Conservation (phyloP, 164 flowering plant genomes). For the Magnolia sinica region DNA sequence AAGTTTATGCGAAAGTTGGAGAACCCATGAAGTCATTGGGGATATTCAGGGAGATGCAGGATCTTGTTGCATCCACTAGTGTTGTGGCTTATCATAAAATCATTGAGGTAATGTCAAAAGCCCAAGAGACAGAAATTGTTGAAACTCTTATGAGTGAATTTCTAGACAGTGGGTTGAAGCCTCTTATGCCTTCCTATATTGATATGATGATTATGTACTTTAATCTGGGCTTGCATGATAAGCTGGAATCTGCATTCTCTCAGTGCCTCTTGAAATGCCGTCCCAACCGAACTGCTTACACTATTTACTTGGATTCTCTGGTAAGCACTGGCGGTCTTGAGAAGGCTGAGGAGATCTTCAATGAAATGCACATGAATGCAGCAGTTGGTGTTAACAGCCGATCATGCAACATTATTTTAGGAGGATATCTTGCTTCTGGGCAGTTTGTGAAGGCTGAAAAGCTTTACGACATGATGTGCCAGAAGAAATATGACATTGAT, state of each 20-base stretch:
- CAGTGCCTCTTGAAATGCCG: conserved; percentile 56
- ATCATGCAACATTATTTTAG: conserved; percentile 71
- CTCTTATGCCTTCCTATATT: conserved; percentile 59
- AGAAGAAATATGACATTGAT: conserved; percentile 71
- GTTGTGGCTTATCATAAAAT: conserved; percentile 71
- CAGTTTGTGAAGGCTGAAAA: conserved; percentile 62
- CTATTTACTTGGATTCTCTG: conserved; percentile 71
- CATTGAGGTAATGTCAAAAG: conserved; percentile 69
- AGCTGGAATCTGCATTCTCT: conserved; percentile 57
- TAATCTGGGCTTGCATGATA: conserved; percentile 52
- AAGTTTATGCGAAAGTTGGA: conserved; percentile 61
- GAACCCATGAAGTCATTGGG: conserved; percentile 62
- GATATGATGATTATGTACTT: conserved; percentile 63
- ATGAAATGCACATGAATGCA: conserved; percentile 49
- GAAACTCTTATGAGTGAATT: conserved; percentile 77
- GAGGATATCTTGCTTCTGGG: conserved; percentile 50
- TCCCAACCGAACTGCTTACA: conserved; percentile 58
- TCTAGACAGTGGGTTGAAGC: conserved; percentile 60
- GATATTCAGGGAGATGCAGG: conserved; percentile 63
- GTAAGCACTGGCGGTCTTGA: conserved; percentile 50
- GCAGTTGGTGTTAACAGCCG: conserved; percentile 53
- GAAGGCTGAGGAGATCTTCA: conserved; percentile 70
- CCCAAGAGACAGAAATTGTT: conserved; percentile 58
- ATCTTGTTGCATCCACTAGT: conserved; percentile 34
- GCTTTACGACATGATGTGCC: conserved; percentile 68